These are phyloP conservation scores for Hymenoscyphus linearis DNA, from an alignment of 2,329 filamentous ascomycete species.

Conservation along the genomic window DNA sequence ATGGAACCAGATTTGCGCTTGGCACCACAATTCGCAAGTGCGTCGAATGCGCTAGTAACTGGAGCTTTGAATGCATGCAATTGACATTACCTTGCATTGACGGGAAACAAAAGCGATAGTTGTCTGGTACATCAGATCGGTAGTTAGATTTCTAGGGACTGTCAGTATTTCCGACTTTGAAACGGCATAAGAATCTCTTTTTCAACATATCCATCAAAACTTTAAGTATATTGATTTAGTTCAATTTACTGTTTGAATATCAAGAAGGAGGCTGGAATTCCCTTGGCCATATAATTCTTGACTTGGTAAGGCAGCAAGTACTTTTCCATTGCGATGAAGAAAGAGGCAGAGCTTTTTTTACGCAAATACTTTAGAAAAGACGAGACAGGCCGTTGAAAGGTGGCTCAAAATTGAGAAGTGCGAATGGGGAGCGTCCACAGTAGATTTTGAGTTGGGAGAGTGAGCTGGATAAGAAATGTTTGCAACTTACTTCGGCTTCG, in stretches of 20 bases:
- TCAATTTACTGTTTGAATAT: too few species aligned
- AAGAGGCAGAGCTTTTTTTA: too few species aligned
- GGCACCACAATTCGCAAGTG: constrained; percentile 79
- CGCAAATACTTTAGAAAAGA: too few species aligned
- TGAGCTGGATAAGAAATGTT: neutral
- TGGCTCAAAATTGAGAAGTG: neutral
- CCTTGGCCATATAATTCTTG: too few species aligned
- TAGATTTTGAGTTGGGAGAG: neutral
- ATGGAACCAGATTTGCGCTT: constrained; percentile 77
- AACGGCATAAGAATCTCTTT: too few species aligned
- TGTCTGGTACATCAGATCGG: constrained; percentile 43
- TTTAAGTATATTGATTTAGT: too few species aligned
- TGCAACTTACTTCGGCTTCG: constrained; percentile 44
- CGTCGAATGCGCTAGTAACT: constrained; percentile 72
- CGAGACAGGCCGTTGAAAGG: neutral
- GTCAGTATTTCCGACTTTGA: constrained; percentile 3
- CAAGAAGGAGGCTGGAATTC: too few species aligned
- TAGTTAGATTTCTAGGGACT: constrained; percentile 44
- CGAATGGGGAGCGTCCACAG: neutral
- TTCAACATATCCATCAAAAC: too few species aligned
- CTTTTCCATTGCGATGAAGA: too few species aligned
- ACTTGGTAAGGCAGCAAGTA: too few species aligned
- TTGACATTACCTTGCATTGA: constrained; percentile 61
- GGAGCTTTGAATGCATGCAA: constrained; percentile 91
- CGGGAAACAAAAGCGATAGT: constrained; percentile 74